phyloP scores from a whole-genome alignment of 441 rosid species.

The Populus trichocarpa region DNA sequence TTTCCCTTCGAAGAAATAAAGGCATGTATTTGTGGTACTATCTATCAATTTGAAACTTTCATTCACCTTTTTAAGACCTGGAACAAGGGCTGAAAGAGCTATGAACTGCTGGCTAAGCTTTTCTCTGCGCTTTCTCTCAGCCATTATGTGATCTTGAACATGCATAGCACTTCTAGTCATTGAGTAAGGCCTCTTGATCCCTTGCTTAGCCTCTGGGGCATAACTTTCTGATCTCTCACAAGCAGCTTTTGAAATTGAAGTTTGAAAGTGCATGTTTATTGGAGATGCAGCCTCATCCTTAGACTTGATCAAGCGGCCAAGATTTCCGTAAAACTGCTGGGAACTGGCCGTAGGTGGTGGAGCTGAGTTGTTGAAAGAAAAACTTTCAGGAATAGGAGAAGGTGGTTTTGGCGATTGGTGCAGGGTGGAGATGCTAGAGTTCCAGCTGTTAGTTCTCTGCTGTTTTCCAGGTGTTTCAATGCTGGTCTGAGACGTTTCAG shows the following conservation, averaged over 20 bases:
- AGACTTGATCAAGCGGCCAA: conserved; percentile 11
- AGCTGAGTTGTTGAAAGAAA: conserved; percentile 27
- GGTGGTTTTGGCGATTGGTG: conserved; percentile 16
- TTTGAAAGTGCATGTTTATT: conserved; percentile 16
- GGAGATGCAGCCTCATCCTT: conserved; percentile 30
- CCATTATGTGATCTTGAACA: conserved; percentile 66
- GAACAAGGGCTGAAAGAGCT: conserved; percentile 74
- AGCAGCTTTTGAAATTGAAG: neutral
- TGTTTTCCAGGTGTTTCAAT: conserved; percentile 29
- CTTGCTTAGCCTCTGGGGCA: conserved; percentile 7
- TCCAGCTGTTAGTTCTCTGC: conserved; percentile 33
- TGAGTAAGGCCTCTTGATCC: conserved; percentile 23
- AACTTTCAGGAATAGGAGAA: conserved; percentile 29
- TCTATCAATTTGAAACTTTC: too few species aligned
- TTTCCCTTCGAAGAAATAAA: neutral
- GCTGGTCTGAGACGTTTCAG: conserved; percentile 19
- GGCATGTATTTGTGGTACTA: too few species aligned
- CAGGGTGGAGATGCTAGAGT: conserved; percentile 22
- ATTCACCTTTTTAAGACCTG: conserved; percentile 69
- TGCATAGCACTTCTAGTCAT: conserved; percentile 32
- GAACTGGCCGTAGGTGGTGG: conserved; percentile 8
- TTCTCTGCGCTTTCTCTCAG: conserved; percentile 75
- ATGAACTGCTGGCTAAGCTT: conserved; percentile 67
- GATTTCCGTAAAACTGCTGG: conserved; percentile 12
- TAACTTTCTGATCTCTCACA: conserved; percentile 2